phyloP scores from a whole-genome alignment of 2,329 filamentous ascomycete species.

The Aspergillus pseudoglaucus region DNA sequence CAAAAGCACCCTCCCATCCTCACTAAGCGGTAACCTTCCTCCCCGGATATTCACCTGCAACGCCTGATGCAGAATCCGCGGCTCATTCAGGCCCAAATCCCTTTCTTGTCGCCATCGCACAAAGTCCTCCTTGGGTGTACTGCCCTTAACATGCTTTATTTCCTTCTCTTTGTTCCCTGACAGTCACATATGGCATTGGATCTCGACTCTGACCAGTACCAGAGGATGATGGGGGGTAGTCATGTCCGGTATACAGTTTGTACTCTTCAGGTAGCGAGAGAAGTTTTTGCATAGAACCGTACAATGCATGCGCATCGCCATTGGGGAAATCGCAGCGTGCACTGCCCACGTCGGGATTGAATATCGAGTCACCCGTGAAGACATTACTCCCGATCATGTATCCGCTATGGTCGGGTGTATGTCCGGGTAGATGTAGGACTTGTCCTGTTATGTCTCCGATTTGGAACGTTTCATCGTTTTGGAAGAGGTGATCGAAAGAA shows the following conservation, averaged over 20 bases:
- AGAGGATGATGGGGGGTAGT: slow-evolving; percentile 33
- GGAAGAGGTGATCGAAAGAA: slow-evolving; percentile 49
- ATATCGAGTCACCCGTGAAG: slow-evolving; percentile 49
- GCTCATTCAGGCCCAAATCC: slow-evolving; percentile 40
- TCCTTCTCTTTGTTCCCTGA: slow-evolving; percentile 39
- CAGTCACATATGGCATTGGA: slow-evolving; percentile 40
- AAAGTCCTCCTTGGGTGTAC: slow-evolving; percentile 40
- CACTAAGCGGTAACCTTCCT: slow-evolving; percentile 29
- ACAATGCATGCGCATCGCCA: slow-evolving; percentile 40
- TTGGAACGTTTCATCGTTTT: slow-evolving; percentile 48
- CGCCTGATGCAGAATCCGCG: slow-evolving; percentile 45
- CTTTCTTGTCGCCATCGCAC: slow-evolving; percentile 39
- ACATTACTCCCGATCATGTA: slow-evolving; percentile 48
- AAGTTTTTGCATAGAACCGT: slow-evolving; percentile 37
- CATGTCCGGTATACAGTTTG: slow-evolving; percentile 49
- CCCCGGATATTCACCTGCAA: slow-evolving; percentile 50
- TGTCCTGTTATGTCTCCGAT: slow-evolving; percentile 44
- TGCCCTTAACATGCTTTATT: slow-evolving; percentile 47
- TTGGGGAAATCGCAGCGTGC: slow-evolving; percentile 51
- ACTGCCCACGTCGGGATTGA: slow-evolving; percentile 46
- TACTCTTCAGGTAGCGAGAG: slow-evolving; percentile 37
- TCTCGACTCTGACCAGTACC: slow-evolving; percentile 7
- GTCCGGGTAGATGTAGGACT: slow-evolving; percentile 53
- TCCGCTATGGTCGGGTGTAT: slow-evolving; percentile 56
- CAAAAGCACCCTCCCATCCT: neutral